Conservation (phyloP, 2,329 filamentous ascomycete genomes). For the Colletotrichum eleusines region DNA sequence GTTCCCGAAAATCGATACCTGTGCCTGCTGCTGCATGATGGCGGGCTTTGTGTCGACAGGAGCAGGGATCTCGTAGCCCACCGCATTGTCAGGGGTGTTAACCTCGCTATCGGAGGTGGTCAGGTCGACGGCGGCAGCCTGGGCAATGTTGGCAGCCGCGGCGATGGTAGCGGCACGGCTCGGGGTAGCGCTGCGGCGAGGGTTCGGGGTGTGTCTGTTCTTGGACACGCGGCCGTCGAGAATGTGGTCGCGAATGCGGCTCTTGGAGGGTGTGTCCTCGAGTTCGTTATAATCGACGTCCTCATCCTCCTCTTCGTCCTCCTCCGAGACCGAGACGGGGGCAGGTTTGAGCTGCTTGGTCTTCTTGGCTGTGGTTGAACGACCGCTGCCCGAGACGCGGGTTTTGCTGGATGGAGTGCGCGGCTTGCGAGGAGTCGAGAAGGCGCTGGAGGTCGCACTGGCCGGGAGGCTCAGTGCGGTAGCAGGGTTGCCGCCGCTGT, state of each 20-base stretch:
- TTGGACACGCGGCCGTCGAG: slow-evolving; percentile 35
- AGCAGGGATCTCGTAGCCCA: slow-evolving; percentile 22
- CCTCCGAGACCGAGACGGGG: slow-evolving; percentile 45
- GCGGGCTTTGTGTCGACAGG: slow-evolving; percentile 26
- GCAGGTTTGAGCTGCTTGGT: slow-evolving; percentile 43
- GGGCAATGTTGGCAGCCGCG: slow-evolving; percentile 35
- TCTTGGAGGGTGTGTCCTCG: slow-evolving; percentile 55
- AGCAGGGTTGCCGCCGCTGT: slow-evolving; percentile 60
- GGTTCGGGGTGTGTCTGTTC: slow-evolving; percentile 12
- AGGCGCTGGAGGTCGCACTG: slow-evolving; percentile 44
- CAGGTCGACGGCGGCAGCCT: slow-evolving; percentile 40
- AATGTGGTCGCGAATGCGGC: slow-evolving; percentile 31
- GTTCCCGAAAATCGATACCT: neutral
- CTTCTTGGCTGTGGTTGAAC: slow-evolving; percentile 37
- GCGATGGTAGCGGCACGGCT: slow-evolving; percentile 42
- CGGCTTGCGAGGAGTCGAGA: slow-evolving; percentile 46
- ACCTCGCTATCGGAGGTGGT: slow-evolving; percentile 42
- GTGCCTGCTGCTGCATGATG: slow-evolving; percentile 6
- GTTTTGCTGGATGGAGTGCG: slow-evolving; percentile 41
- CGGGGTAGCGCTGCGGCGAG: slow-evolving; percentile 31
- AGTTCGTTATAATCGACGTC: slow-evolving; percentile 49
- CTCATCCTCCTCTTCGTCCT: slow-evolving; percentile 46
- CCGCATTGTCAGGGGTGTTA: slow-evolving; percentile 38
- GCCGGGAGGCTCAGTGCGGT: slow-evolving; percentile 50
- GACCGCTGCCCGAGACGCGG: slow-evolving; percentile 34